These are phyloP conservation scores for Euphorbia tirucalli DNA, from an alignment of 345 rosid genomes.

Conservation along the genomic window DNA sequence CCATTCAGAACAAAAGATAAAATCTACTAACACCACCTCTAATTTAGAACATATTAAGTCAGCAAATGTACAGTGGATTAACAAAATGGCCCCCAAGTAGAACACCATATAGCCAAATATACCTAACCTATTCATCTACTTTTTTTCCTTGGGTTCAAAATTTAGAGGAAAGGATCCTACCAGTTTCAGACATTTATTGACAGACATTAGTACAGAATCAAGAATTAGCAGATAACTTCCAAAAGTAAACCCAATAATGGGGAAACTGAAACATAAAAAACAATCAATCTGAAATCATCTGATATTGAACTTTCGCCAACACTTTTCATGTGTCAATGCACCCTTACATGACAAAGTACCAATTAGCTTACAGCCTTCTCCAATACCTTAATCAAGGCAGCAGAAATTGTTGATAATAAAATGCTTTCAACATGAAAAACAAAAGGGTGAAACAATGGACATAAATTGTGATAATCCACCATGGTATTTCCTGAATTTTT, in stretches of 20 bases:
- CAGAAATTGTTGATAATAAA: no score
- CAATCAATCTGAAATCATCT: not conserved
- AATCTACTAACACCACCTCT: no score
- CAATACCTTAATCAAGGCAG: not conserved
- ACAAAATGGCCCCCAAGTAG: no score
- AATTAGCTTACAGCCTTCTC: not conserved
- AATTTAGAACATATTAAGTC: no score
- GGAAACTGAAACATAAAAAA: not conserved
- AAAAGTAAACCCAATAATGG: not conserved
- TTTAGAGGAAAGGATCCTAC: not conserved
- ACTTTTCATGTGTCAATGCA: not conserved
- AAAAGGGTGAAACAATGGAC: not conserved
- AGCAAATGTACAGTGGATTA: no score
- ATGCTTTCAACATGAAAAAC: no score
- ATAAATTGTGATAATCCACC: not conserved
- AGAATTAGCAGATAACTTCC: not conserved
- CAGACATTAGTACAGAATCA: not conserved
- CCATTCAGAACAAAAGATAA: not conserved
- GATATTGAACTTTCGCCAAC: not conserved
- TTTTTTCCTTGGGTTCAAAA: not conserved
- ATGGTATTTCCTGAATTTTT: no score
- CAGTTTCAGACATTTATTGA: not conserved
- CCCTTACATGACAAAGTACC: not conserved
- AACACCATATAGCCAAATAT: not conserved
- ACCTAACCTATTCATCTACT: not conserved